phyloP scores from a whole-genome alignment of 768 basidiomycete species.

The Cystofilobasidium bisporidii region DNA sequence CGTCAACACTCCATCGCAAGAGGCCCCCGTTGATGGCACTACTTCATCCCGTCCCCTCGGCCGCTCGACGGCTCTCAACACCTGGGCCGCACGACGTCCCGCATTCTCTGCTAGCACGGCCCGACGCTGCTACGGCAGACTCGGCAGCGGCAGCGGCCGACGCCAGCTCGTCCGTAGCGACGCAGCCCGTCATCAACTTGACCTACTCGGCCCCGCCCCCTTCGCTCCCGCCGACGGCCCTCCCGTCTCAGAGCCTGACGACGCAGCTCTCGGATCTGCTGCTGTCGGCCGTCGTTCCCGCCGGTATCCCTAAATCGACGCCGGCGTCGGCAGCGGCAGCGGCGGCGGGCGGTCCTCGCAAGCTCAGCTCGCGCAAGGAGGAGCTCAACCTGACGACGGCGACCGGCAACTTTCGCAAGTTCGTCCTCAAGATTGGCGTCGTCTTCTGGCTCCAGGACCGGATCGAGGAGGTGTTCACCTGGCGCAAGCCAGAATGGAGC shows the following conservation, averaged over 20 bases:
- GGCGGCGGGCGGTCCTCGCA: neutral
- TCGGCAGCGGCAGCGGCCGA: too few relatives aligned
- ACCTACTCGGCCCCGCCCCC: neutral
- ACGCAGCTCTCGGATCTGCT: conserved; percentile 25
- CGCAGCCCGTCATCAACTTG: neutral
- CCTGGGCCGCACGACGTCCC: too few relatives aligned
- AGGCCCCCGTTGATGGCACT: too few relatives aligned
- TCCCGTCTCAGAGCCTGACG: conserved; percentile 22
- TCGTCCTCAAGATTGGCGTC: conserved; percentile 27
- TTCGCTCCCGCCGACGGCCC: neutral
- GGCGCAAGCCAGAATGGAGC: conserved; percentile 11
- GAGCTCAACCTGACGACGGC: conserved; percentile 28
- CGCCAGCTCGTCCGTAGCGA: too few relatives aligned
- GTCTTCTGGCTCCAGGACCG: conserved; percentile 25
- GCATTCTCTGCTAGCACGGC: too few relatives aligned
- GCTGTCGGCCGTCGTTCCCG: conserved; percentile 23
- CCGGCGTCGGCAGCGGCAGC: neutral
- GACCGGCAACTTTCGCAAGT: conserved; percentile 27
- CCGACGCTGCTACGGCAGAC: too few relatives aligned
- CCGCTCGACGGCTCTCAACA: too few relatives aligned
- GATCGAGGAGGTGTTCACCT: conserved; percentile 25
- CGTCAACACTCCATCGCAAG: too few relatives aligned
- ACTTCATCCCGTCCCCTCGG: too few relatives aligned
- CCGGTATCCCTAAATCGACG: conserved; percentile 24
- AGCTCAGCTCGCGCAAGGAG: conserved; percentile 14